Evolutionary conservation across 371 early-diverging fungal species (phyloP).

Genomic region (Rhizopus delemar): DNA sequence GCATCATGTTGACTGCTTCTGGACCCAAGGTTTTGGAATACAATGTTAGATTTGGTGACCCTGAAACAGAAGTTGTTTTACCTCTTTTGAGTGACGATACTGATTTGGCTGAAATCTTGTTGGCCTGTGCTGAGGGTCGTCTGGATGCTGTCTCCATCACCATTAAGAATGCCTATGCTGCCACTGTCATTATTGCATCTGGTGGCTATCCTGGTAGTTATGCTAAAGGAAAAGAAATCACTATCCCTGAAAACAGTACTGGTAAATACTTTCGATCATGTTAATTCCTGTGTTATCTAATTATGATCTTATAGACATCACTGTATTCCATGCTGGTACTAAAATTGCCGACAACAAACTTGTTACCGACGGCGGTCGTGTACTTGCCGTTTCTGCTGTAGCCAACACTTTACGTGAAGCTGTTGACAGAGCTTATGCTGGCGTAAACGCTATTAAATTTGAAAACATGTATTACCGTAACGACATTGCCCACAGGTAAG

Average conservation of each 20-base stretch:
- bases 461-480: slow-evolving; percentile 83
- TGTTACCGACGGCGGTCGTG: slow-evolving; percentile 94
- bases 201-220: slow-evolving; percentile 92
- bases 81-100: slow-evolving; percentile 82
- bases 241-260: slow-evolving; percentile 43
- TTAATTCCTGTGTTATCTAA: neutral
- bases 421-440: slow-evolving; percentile 74
- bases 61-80: slow-evolving; percentile 94
- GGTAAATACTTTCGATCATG: slow-evolving; percentile 10
- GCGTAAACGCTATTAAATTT: slow-evolving; percentile 73
- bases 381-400: slow-evolving; percentile 88
- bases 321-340: slow-evolving; percentile 95
- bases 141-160: slow-evolving; percentile 84
- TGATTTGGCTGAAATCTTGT: slow-evolving; percentile 86
- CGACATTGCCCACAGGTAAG: slow-evolving; percentile 81
- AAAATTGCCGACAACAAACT: slow-evolving; percentile 54
- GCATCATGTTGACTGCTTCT: slow-evolving; percentile 87
- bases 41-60: slow-evolving; percentile 97
- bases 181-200: slow-evolving; percentile 91
- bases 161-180: slow-evolving; percentile 76
- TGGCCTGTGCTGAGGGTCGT: slow-evolving; percentile 87
- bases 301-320: slow-evolving; percentile 46
- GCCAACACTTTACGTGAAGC: slow-evolving; percentile 72
- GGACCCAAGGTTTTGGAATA: slow-evolving; percentile 96
- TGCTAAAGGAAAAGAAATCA: slow-evolving; percentile 78